Base-by-base conservation (phyloP, 495 filamentous ascomycete species). In the Hypoxylon crocopeplum region DNA sequence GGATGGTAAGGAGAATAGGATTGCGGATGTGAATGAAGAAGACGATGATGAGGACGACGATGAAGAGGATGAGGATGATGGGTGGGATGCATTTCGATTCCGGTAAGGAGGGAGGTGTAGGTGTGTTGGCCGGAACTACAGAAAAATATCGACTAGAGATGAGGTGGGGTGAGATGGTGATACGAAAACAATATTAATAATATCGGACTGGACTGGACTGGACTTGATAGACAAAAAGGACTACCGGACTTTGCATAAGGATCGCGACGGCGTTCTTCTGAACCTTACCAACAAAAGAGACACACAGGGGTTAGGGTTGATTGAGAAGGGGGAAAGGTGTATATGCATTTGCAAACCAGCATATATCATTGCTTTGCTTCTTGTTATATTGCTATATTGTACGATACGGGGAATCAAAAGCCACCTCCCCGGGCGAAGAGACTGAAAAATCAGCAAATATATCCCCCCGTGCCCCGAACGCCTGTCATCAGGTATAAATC, bases 71-170 rank as follows among this genome's bases (percentile, higher is more conserved):
- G 78, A 81, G 8, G 82, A 79, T 29, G 81, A 82, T 56, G 84
- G 82, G 24, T 91, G 86, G 86, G 86, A 86, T 71, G 83, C 83
- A 41, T 92, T 89, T 79, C 73, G 85, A 53, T 87, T 90, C 64
- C 80, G 81, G 22, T 56, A 49, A 44, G 32, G 8, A 19, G n/a
- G n/a, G 17, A n/a, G 1, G 16, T 15, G 29, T 10, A 24, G 30
- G 37, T 5, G 11, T 33, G 20, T 8, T 3, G 13, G 32, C 3
- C 3, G 32, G 7, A 34, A 34, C 12, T 3, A 34, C 7, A 3
- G 13, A n/a, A 3, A 12, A n/a, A 6, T 3, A 34, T 34, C 7
- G 32, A 34, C 5, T 12, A n/a, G n/a, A n/a, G n/a, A n/a, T n/a
- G n/a, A n/a, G n/a, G n/a, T n/a, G n/a, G n/a, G n/a, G n/a, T n/a